Percentiles rank a stretch among this genome's conserved stretches.
Evolutionary conservation across 345 rosid species (phyloP).

Genomic region (Raphanus sativus): DNA sequence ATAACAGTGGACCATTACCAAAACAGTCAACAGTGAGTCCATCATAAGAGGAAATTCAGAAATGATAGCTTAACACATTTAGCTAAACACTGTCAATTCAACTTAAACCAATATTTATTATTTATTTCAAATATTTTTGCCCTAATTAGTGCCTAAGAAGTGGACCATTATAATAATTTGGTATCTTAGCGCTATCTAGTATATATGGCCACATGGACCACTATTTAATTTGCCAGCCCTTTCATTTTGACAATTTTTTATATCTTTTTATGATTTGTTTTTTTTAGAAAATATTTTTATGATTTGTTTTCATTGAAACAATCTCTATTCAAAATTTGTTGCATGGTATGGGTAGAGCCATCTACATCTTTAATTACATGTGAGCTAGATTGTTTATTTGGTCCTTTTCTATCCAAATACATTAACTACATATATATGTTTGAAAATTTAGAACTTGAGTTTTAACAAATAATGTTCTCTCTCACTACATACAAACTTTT

Average conservation of each 20-base stretch:
- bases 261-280: neutral
- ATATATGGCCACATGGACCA: constrained; percentile 36
- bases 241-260: constrained; percentile 14
- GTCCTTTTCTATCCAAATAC: constrained; percentile 2
- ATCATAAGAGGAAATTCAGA: constrained; percentile 33
- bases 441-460: neutral
- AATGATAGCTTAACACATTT: constrained; percentile 31
- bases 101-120: constrained; percentile 29
- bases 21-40: constrained; percentile 20
- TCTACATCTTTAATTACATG: neutral
- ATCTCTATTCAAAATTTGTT: constrained; percentile 2
- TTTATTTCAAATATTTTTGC: constrained; percentile 24
- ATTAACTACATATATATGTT: neutral
- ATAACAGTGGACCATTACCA: constrained; percentile 30
- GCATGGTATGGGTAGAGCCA: constrained; percentile 28
- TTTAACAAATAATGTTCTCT: neutral
- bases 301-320: neutral
- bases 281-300: neutral
- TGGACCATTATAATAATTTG: constrained; percentile 30
- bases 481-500: neutral
- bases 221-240: constrained; percentile 32
- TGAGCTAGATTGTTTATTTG: neutral
- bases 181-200: constrained; percentile 28
- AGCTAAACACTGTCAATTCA: constrained; percentile 40
- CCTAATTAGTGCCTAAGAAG: constrained; percentile 28